Evolutionary conservation across 305 asterid genomes (phyloP).

Genomic region (Fraxinus greggii): DNA sequence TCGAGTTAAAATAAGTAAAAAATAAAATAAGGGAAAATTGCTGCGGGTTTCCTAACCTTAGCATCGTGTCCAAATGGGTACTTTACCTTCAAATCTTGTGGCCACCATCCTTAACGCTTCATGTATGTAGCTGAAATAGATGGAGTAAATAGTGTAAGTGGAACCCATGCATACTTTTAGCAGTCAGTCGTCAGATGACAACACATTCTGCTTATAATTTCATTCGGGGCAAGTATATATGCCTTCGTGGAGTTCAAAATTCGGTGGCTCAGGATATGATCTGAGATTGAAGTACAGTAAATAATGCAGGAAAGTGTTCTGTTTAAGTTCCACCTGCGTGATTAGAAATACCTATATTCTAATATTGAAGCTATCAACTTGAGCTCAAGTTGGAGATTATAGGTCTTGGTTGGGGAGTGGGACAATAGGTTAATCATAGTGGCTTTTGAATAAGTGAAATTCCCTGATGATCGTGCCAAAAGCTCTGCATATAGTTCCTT

Average conservation of each 20-base stretch:
- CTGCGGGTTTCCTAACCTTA: not conserved
- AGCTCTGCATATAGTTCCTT: not conserved
- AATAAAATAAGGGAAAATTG: not conserved
- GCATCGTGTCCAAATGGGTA: not conserved
- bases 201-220: not conserved
- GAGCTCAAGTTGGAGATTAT: not conserved
- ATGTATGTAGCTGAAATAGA: not conserved
- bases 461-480: not conserved
- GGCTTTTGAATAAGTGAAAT: not conserved
- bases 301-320: not conserved
- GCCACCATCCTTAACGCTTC: not conserved
- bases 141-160: not conserved
- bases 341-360: not conserved
- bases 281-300: not conserved
- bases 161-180: not conserved
- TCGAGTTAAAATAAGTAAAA: not conserved
- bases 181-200: not conserved
- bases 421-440: not conserved
- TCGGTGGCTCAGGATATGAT: not conserved
- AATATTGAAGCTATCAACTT: not conserved
- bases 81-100: not conserved
- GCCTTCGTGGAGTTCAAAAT: not conserved
- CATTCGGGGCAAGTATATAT: not conserved
- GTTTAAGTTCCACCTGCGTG: not conserved
- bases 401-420: not conserved